Evolutionary conservation across 2,329 filamentous ascomycete species (phyloP).

Genomic region (Cercospora sp.): DNA sequence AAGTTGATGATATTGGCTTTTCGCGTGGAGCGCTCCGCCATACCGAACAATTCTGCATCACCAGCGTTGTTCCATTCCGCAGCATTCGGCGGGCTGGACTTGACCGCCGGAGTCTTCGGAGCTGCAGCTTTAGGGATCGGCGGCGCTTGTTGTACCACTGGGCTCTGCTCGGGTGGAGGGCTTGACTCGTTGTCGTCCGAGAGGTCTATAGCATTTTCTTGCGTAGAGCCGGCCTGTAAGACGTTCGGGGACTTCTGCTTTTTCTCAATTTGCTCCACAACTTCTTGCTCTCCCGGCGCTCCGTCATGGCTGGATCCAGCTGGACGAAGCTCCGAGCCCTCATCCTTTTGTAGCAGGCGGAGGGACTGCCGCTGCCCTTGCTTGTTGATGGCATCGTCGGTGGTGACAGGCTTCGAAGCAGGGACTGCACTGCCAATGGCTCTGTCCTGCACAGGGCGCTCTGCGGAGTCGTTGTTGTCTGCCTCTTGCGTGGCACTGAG

Average conservation of each 20-base stretch:
- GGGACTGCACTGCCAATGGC: neutral
- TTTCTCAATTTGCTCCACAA: neutral
- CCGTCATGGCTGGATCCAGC: neutral
- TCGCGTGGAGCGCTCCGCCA: conserved; percentile 15
- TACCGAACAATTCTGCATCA: neutral
- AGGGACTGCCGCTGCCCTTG: neutral
- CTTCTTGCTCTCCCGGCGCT: neutral
- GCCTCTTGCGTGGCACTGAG: neutral
- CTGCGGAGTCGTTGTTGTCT: neutral
- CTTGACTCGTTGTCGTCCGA: conserved; percentile 12
- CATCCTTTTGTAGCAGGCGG: neutral
- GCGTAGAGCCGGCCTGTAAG: neutral
- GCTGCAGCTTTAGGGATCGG: neutral
- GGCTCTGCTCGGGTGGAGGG: neutral
- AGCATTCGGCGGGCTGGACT: conserved; percentile 21
- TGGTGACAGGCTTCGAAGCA: neutral
- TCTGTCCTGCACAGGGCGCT: neutral
- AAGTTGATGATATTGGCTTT: conserved; percentile 35
- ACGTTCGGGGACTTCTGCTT: neutral
- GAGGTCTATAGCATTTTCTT: conserved; percentile 5
- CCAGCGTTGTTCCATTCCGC: conserved; percentile 17
- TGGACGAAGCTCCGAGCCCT: neutral
- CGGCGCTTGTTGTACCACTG: neutral
- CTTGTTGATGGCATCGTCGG: neutral
- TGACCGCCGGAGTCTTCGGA: conserved; percentile 4